Conservation (phyloP, 2,329 filamentous ascomycete genomes). For the Trichoderma koningiopsis region DNA sequence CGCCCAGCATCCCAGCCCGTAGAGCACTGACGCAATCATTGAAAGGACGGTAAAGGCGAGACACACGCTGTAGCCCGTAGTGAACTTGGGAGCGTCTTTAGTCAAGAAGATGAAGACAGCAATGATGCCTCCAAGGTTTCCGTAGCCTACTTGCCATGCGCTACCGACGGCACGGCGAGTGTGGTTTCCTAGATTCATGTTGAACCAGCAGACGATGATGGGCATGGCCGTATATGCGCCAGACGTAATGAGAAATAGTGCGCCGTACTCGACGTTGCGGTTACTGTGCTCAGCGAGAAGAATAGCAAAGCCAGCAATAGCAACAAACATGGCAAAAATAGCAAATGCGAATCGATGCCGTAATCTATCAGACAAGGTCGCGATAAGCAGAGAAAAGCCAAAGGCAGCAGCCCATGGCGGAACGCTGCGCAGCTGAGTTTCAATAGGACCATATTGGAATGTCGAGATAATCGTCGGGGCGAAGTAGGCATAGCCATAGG, state of each 20-base stretch:
- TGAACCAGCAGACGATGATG: conserved; percentile 80
- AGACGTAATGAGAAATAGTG: conserved; percentile 78
- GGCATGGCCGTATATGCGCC: conserved; percentile 89
- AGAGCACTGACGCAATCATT: conserved; percentile 60
- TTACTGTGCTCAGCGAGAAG: conserved; percentile 72
- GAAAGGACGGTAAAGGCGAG: conserved; percentile 73
- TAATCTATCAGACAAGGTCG: conserved; percentile 69
- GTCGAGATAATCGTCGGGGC: conserved; percentile 69
- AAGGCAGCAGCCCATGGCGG: conserved; percentile 71
- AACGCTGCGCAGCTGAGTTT: conserved; percentile 60
- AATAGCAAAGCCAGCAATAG: conserved; percentile 74
- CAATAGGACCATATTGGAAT: conserved; percentile 62
- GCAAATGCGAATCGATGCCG: conserved; percentile 76
- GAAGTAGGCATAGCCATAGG: conserved; percentile 79
- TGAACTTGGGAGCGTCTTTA: conserved; percentile 69
- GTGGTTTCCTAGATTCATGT: conserved; percentile 77
- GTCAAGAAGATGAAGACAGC: conserved; percentile 69
- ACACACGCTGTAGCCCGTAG: conserved; percentile 74
- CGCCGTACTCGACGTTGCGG: conserved; percentile 69
- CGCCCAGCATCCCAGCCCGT: conserved; percentile 58
- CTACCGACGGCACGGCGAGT: conserved; percentile 69
- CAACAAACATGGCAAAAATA: conserved; percentile 66
- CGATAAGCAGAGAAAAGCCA: conserved; percentile 74
- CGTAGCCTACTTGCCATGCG: conserved; percentile 78
- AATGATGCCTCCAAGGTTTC: conserved; percentile 79